A percentile compares a stretch with the other conserved stretches of the same genome.
Conservation (phyloP, 2,329 filamentous ascomycete species). For the Aurifilum marmelostoma region DNA sequence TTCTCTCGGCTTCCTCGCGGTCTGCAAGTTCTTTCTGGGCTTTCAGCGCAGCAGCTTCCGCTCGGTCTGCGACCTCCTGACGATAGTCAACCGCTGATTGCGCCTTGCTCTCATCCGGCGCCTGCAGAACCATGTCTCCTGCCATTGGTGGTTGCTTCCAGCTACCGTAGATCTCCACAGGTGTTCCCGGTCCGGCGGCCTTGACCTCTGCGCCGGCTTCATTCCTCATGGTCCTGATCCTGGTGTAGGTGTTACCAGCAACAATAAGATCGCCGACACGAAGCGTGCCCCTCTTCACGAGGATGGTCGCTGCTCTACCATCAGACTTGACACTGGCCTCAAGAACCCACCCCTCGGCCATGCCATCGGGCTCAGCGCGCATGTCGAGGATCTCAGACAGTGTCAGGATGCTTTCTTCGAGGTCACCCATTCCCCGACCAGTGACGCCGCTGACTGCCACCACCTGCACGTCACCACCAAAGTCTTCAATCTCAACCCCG, state of each 20-base stretch:
- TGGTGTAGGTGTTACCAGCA: slow-evolving; percentile 85
- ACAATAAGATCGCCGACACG: slow-evolving; percentile 80
- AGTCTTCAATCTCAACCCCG: slow-evolving; percentile 91
- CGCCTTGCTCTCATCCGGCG: slow-evolving; percentile 75
- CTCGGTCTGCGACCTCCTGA: slow-evolving; percentile 69
- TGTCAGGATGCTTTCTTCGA: slow-evolving; percentile 88
- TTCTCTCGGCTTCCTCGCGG: slow-evolving; percentile 56
- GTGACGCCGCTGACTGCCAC: slow-evolving; percentile 93
- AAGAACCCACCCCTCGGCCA: slow-evolving; percentile 90
- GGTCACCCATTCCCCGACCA: slow-evolving; percentile 83
- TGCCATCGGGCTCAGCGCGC: slow-evolving; percentile 75
- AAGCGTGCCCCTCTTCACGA: slow-evolving; percentile 86
- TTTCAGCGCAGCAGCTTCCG: slow-evolving; percentile 79
- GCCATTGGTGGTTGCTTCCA: slow-evolving; percentile 84
- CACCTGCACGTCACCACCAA: slow-evolving; percentile 90
- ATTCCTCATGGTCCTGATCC: slow-evolving; percentile 81
- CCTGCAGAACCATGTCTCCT: slow-evolving; percentile 86
- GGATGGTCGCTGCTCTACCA: slow-evolving; percentile 84
- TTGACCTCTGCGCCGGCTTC: slow-evolving; percentile 75
- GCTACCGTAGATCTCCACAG: slow-evolving; percentile 84
- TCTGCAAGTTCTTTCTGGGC: slow-evolving; percentile 70
- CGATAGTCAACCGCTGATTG: slow-evolving; percentile 79
- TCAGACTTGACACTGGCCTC: slow-evolving; percentile 86
- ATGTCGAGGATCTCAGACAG: slow-evolving; percentile 90
- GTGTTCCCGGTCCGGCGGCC: slow-evolving; percentile 82